Base-by-base conservation (phyloP, 2,329 filamentous ascomycete species). In the Coniosporium tulheliwenetii region DNA sequence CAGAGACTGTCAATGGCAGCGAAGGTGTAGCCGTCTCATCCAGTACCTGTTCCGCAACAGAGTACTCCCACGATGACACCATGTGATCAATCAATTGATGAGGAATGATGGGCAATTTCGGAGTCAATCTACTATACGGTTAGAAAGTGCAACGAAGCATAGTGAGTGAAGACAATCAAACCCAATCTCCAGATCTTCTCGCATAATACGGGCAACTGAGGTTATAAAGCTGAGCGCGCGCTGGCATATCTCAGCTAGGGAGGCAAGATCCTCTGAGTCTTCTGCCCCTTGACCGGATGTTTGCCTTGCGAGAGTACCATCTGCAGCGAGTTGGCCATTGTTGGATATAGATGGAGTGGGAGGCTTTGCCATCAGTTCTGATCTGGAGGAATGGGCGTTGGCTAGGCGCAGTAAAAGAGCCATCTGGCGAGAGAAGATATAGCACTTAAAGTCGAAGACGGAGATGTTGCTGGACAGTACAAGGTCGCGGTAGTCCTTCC, bases 401-500 rank as follows among this genome's bases (percentile, higher is more conserved):
- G 83, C 86, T 1, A 93, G 71, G 4, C 87, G 75, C 10, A 94
- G 68, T 1, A 96, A 69, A 1, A 98, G 63, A 2, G 81, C 75
- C 46, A 94, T 76, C 52, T 98, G 89, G 16, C 91, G 75, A 2
- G 85, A 79, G 58, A 96, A 98, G 10, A 98, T 78, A 57, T 98
- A 98, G 50, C 82, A 85, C 39, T 85, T 73, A 57, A 98, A 96
- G 58, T 98, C 91, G 54, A 96, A 95, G 2, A 94, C 70, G 0
- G 91, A 98, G 31, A 98, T 93, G 48, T 94, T 84, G 63, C 93
- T 98, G 10, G 84, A 81, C 33, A 98, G 67, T 38, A 98, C 98
- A 51, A 93, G 76, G 43, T 93, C 85, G 39, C 89, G 77, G 55
- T 96, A 98, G 1, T 83, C 73, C 57, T 94, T 94, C 50, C 65